phyloP scores from a whole-genome alignment of 2,329 filamentous ascomycete species.

The Thielaviopsis musarum region DNA sequence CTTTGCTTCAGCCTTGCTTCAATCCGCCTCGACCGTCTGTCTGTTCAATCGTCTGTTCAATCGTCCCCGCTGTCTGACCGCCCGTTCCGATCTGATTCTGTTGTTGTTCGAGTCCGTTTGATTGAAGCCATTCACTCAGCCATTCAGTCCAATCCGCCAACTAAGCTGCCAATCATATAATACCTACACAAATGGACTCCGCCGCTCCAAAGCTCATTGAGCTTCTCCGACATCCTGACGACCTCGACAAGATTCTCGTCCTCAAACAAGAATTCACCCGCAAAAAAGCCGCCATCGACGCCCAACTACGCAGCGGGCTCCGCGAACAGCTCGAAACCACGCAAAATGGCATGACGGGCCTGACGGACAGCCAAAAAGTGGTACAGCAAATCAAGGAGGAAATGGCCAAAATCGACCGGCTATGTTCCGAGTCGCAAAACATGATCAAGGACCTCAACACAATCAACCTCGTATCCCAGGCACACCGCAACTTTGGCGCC shows the following conservation, averaged over 20 bases:
- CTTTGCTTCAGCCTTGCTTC: no score
- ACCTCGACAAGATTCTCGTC: slow-evolving; percentile 85
- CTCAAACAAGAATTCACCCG: slow-evolving; percentile 86
- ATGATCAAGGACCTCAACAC: slow-evolving; percentile 95
- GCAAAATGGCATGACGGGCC: slow-evolving; percentile 77
- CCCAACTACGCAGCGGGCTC: slow-evolving; percentile 72
- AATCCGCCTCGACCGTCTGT: no score
- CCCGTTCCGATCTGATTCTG: no score
- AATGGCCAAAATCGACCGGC: slow-evolving; percentile 94
- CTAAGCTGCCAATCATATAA: no score
- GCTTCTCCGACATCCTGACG: slow-evolving; percentile 85
- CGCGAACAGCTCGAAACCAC: slow-evolving; percentile 89
- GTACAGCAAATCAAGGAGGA: slow-evolving; percentile 92
- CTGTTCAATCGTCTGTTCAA: no score
- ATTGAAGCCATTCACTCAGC: no score
- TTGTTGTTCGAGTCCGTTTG: no score
- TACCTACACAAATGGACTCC: slow-evolving; percentile 38
- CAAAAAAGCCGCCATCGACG: slow-evolving; percentile 84
- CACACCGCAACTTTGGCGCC: slow-evolving; percentile 88
- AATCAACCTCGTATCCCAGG: slow-evolving; percentile 82
- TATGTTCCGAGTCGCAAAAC: slow-evolving; percentile 91
- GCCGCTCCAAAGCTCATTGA: slow-evolving; percentile 71
- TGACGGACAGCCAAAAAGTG: slow-evolving; percentile 79
- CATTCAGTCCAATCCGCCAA: no score
- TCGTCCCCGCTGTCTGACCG: no score